Base-by-base conservation (phyloP, 2,329 filamentous ascomycete genomes). In the Coniochaeta ligniaria region DNA sequence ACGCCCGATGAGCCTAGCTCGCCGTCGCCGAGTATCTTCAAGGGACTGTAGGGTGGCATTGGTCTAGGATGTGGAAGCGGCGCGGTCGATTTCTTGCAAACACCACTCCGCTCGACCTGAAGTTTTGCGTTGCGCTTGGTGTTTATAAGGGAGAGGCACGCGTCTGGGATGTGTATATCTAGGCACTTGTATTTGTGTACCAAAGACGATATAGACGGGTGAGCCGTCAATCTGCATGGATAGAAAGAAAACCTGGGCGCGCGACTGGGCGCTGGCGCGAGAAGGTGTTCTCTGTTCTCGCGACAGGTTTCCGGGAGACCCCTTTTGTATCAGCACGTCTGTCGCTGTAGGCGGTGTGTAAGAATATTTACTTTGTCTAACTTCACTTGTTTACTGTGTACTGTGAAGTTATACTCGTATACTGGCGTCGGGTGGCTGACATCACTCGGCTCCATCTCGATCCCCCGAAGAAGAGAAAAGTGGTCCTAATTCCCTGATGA, bases 1-100 rank as follows among this genome's bases (percentile, higher is more conserved):
- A 71, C 69, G 22, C 71, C 72, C 3, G 64, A 65, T 11, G 64
- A 65, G 31, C 4, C 45, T 36, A 38, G 31, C 26, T 33, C 41
- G 14, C 60, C 66, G n/a, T 47, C 64, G 60, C 64, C 67, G 28
- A 61, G 64, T 36, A 41, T 65, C 33, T 66, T 66, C 59, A 60
- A 66, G 58, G 59, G 62, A 59, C 26, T 59, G 31, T 12, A 63
- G 33, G 57, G 12, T 2, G 60, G 60, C 43, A 65, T 60, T 60
- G 54, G 60, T 57, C 16, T n/a, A 35, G 38, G 31, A 31, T 14
- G 26, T 35, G 60, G 59, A 33, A 41, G 35, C 50, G 54, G 35
- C 47, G 24, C 31, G 47, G 47, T 52, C 14, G n/a, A 38, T 28
- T 36, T n/a, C 22, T 36, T n/a, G 17, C 9, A 57, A 31, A 57